A percentile compares a stretch with the other conserved stretches of the same genome.
phyloP scores from a whole-genome alignment of 1,284 basidiomycete genomes.

The Paramarasmius palmivorus region DNA sequence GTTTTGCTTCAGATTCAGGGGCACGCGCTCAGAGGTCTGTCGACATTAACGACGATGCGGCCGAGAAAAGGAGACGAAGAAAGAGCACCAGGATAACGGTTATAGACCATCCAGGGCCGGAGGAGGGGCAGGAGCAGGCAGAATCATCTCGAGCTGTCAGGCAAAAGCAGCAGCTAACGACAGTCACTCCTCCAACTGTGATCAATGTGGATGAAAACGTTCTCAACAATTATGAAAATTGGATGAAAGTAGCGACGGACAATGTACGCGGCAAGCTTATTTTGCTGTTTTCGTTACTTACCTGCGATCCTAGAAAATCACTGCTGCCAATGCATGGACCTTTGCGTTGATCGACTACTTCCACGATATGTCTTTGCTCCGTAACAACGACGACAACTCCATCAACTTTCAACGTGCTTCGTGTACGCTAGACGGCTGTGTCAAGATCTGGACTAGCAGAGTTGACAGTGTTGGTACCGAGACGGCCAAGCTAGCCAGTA shows the following conservation, averaged over 20 bases:
- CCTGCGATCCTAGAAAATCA: slow-evolving; percentile 86
- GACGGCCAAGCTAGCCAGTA: slow-evolving; percentile 93
- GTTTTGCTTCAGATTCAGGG: slow-evolving; percentile 46
- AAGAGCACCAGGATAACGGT: slow-evolving; percentile 67
- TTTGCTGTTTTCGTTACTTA: slow-evolving; percentile 13
- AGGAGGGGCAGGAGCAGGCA: slow-evolving; percentile 32
- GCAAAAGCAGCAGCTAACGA: slow-evolving; percentile 64
- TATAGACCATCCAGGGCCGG: slow-evolving; percentile 49
- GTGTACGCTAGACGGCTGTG: slow-evolving; percentile 96
- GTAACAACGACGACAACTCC: slow-evolving; percentile 88
- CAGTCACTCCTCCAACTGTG: slow-evolving; percentile 58
- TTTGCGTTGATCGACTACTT: slow-evolving; percentile 99
- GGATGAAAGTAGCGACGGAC: slow-evolving; percentile 99
- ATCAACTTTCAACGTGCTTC: slow-evolving; percentile 99
- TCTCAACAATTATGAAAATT: slow-evolving; percentile 93
- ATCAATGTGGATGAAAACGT: slow-evolving; percentile 76
- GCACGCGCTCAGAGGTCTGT: slow-evolving; percentile 51
- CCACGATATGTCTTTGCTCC: slow-evolving; percentile 96
- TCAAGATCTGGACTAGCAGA: slow-evolving; percentile 99
- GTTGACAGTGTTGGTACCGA: slow-evolving; percentile 98
- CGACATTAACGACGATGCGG: slow-evolving; percentile 78
- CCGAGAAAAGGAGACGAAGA: slow-evolving; percentile 73
- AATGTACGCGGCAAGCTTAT: slow-evolving; percentile 63
- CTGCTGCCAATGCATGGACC: slow-evolving; percentile 96
- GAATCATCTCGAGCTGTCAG: slow-evolving; percentile 46